Percentiles rank a stretch among this genome's conserved stretches.
Evolutionary conservation across 2,329 filamentous ascomycete species (phyloP).

Genomic region (Paraphoma sp.): DNA sequence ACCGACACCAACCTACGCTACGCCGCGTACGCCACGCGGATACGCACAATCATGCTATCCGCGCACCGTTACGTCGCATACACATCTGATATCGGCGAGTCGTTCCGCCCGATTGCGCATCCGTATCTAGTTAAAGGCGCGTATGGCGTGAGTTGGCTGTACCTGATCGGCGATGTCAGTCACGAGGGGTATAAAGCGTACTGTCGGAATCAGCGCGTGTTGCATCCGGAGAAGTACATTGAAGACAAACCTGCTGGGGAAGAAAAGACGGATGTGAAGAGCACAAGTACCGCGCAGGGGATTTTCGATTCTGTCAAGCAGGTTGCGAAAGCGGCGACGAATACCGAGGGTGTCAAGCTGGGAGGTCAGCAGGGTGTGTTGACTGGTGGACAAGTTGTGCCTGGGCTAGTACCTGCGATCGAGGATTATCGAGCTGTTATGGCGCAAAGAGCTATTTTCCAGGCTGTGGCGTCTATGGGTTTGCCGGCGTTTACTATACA

Average conservation of each 20-base stretch:
- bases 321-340: conserved; percentile 29
- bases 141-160: conserved; percentile 92
- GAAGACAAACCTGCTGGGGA: conserved; percentile 6
- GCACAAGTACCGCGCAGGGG: conserved; percentile 1
- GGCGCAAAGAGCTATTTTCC: conserved; percentile 89
- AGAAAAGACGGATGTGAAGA: conserved; percentile 40
- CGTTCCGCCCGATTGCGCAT: conserved; percentile 90
- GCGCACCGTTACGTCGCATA: conserved; percentile 97
- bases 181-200: conserved; percentile 98
- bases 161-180: conserved; percentile 86
- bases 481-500: conserved; percentile 94
- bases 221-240: conserved; percentile 67
- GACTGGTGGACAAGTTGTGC: conserved; percentile 28
- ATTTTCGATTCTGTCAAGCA: conserved; percentile 28
- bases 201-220: conserved; percentile 77
- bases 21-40: conserved; percentile 85
- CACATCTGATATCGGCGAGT: conserved; percentile 95
- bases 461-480: conserved; percentile 90
- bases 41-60: conserved; percentile 85
- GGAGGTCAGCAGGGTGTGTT: conserved; percentile 23
- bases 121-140: conserved; percentile 80
- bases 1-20: conserved; percentile 89
- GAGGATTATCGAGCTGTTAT: conserved; percentile 93
- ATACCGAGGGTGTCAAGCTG: conserved; percentile 28
- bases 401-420: conserved; percentile 68